Base-by-base conservation (phyloP, 2,329 filamentous ascomycete genomes). In the Colletotrichum shisoi region DNA sequence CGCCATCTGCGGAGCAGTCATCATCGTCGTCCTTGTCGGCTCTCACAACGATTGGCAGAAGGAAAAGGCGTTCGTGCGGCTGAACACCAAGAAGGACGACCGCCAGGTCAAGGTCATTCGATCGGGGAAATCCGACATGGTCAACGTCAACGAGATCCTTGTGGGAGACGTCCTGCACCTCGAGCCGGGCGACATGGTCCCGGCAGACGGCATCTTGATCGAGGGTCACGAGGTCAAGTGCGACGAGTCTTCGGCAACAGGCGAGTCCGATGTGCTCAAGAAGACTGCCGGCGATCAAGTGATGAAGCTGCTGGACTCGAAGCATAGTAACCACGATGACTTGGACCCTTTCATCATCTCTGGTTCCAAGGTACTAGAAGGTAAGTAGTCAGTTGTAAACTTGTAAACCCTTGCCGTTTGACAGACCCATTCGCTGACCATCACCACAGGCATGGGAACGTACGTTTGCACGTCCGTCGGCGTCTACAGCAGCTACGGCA, bases 231-330 rank as follows among this genome's bases (percentile, higher is more conserved):
- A 76, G 3, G 73, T 83, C 66, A 80, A 89, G 74, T 92, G 89
- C 71, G 90, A 92, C 71, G 90, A 92, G 73, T 91, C 88, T 2
- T 90, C 89, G 15, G 87, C 88, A 1, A 92, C 89, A 37, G 89
- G 90, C 70, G 90, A 92, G 76, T 91, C 89, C 0, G 89, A 92
- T 72, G 83, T 89, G 56, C 84, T 91, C 75, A 88, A 87, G 75
- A 92, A 92, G 78, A 86, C 83, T 0, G 75, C 80, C 3, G 87
- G 84, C 11, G 81, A 86, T 11, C 82, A 86, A 54, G 87, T 88
- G 54, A 86, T 84, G 77, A 77, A 82, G 48, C 3, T 39, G 80
- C 80, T 19, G 15, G 80, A 73, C n/a, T 72, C 71, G 1, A 73
- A 76, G 57, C 84, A 87, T 53, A 31, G 37, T n/a, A 65, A 62